A percentile compares a stretch with the other conserved stretches of the same genome.
phyloP scores from a whole-genome alignment of 2,329 filamentous ascomycete species.

The Macrophomina tecta region DNA sequence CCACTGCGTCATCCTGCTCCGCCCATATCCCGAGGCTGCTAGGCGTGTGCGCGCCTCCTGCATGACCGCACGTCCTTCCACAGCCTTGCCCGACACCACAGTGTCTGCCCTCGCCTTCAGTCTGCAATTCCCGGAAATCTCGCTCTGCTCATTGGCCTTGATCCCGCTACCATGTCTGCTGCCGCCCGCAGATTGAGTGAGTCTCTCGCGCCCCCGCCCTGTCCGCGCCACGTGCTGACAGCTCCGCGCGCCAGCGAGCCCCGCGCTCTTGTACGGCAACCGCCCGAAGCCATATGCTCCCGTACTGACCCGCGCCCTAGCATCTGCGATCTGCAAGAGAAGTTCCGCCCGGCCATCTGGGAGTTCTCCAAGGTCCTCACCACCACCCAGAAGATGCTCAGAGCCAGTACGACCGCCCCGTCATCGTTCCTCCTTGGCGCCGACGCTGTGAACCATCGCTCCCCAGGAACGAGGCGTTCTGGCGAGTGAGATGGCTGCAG shows the following conservation, averaged over 20 bases:
- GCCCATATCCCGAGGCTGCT: constrained; percentile 11
- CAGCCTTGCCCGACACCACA: constrained; percentile 20
- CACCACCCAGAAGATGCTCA: constrained; percentile 60
- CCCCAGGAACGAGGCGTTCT: constrained; percentile 20
- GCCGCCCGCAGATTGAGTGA: constrained; percentile 24
- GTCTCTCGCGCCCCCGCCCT: neutral
- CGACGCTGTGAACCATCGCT: constrained; percentile 1
- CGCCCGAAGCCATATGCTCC: neutral
- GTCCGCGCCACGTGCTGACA: constrained; percentile 21
- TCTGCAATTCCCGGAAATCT: constrained; percentile 12
- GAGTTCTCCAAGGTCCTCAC: constrained; percentile 77
- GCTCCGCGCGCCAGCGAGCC: constrained; percentile 38
- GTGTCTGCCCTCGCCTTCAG: constrained; percentile 14
- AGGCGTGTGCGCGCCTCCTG: constrained; percentile 15
- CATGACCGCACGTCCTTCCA: constrained; percentile 23
- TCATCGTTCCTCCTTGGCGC: constrained; percentile 15
- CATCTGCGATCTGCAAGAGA: constrained; percentile 94
- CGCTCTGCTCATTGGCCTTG: constrained; percentile 1
- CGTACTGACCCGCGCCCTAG: constrained; percentile 53
- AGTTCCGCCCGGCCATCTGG: constrained; percentile 82
- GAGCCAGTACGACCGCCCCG: constrained; percentile 47
- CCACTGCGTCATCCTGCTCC: constrained; percentile 23
- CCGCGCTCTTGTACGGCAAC: constrained; percentile 47
- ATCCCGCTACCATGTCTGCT: constrained; percentile 15
- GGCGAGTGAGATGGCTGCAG: constrained; percentile 9